A percentile compares a stretch with the other conserved stretches of the same genome.
phyloP scores from a whole-genome alignment of 768 basidiomycete species.

The Tricholoma furcatifolium region DNA sequence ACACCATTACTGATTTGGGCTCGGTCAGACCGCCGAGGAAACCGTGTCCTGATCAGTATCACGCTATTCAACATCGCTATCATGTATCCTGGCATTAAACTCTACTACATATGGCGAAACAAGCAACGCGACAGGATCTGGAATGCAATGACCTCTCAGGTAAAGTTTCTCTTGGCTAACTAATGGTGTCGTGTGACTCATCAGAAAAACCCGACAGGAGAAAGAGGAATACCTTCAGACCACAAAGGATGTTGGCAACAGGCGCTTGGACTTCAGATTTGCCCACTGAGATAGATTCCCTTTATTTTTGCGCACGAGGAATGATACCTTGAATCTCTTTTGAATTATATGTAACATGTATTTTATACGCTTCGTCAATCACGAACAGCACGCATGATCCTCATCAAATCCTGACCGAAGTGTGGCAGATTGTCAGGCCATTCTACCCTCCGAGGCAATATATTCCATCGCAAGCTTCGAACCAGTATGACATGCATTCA shows the following conservation, averaged over 20 bases:
- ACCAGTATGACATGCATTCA: too few relatives aligned
- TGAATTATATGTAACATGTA: background rate
- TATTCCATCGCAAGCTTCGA: too few relatives aligned
- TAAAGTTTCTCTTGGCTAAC: constrained; percentile 15
- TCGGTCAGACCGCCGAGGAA: constrained; percentile 52
- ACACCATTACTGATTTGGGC: background rate
- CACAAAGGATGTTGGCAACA: constrained; percentile 59
- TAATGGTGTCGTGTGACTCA: background rate
- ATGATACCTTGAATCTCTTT: background rate
- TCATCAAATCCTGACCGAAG: too few relatives aligned
- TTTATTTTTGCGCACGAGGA: too few relatives aligned
- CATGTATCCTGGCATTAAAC: constrained; percentile 53
- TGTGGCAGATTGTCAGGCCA: too few relatives aligned
- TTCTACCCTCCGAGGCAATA: too few relatives aligned
- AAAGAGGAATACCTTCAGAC: constrained; percentile 53
- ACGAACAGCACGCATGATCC: too few relatives aligned
- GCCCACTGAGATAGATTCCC: constrained; percentile 33
- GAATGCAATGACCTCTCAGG: constrained; percentile 54
- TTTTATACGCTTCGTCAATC: too few relatives aligned
- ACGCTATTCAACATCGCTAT: constrained; percentile 47
- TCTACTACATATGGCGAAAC: constrained; percentile 61
- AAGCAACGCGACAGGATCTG: constrained; percentile 50
- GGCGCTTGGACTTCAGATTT: constrained; percentile 63
- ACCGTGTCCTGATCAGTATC: constrained; percentile 52
- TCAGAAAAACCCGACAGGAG: constrained; percentile 35